Base-by-base conservation (phyloP, 345 rosid species). In the Murraya paniculata region DNA sequence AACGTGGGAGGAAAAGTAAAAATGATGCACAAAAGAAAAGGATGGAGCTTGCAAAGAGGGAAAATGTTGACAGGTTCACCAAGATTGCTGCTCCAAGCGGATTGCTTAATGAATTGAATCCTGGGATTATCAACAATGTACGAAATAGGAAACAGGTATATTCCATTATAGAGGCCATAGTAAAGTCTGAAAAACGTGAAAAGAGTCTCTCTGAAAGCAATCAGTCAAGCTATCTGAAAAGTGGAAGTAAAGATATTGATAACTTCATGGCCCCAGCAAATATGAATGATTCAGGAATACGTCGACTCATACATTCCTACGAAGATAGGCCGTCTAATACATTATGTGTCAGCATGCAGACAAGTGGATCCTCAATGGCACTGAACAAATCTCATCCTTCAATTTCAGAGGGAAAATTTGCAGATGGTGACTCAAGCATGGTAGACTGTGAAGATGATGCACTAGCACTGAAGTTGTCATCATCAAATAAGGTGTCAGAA, bases 61-160 rank as follows among this genome's bases (percentile, higher is more conserved):
- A 94, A 78, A 91, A 87, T 79, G 91, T 86, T 41, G 97, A 92
- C 82, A 89, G 91, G 84, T 90, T 96, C 62, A 76, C 98, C 8
- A 91, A 90, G 84, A 85, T 94, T 75, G 90, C 98, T 21, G 92
- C 98, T 30, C 99, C 99, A 2, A 96, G 97, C 80, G 98, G 98
- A 55, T 86, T 92, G 80, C 89, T 96, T 73, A 94, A 91, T 64
- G 95, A 87, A 64, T 72, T 96, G 86, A 96, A 94, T 80, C 99
- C 97, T 0, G 98, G 99, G 61, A 96, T 96, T 73, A 91, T 96
- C 80, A 92, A 90, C 86, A 96, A 91, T 77, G 93, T 96, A 48
- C 89, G 99, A 79, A 94, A 89, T 72, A 94, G 82, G 82, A 89
- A 87, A 80, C 99, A 96, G 78, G 99, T 96, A 58, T 97, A 88